Evolutionary conservation across 805 yeast genomes (phyloP).

Genomic region (Monosporozyma yasuniensis): DNA sequence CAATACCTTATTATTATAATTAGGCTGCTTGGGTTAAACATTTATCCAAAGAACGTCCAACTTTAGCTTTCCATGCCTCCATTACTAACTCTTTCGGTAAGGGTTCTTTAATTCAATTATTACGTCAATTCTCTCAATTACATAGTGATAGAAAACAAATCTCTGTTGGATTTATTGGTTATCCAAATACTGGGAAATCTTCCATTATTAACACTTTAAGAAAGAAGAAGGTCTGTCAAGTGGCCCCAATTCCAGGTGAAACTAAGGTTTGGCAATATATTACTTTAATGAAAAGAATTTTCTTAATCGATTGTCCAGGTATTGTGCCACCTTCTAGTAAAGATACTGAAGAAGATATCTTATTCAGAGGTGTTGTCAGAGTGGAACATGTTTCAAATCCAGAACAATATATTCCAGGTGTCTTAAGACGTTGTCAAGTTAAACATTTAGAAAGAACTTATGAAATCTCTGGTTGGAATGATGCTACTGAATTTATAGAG

Average conservation of each 20-base stretch:
- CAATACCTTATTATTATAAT: constrained; percentile 7
- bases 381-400: constrained; percentile 96
- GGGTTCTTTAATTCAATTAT: constrained; percentile 86
- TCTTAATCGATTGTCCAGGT: constrained; percentile 96
- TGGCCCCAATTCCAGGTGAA: constrained; percentile 98
- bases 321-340: constrained; percentile 91
- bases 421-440: constrained; percentile 74
- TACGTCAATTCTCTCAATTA: constrained; percentile 84
- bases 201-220: constrained; percentile 90
- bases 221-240: constrained; percentile 90
- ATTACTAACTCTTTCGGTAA: constrained; percentile 96
- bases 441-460: constrained; percentile 92
- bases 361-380: constrained; percentile 95
- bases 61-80: constrained; percentile 96
- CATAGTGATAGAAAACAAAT: constrained; percentile 93
- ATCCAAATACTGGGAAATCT: constrained; percentile 97
- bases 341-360: constrained; percentile 84
- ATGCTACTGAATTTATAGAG: constrained; percentile 75
- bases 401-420: constrained; percentile 87
- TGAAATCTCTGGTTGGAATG: constrained; percentile 84
- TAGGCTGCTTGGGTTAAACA: constrained; percentile 99
- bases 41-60: constrained; percentile 83
- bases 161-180: constrained; percentile 94
- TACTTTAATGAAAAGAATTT: constrained; percentile 91
- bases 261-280: constrained; percentile 99